These are phyloP conservation scores for Populus simonii DNA, from an alignment of 345 rosid genomes.

Conservation along the genomic window DNA sequence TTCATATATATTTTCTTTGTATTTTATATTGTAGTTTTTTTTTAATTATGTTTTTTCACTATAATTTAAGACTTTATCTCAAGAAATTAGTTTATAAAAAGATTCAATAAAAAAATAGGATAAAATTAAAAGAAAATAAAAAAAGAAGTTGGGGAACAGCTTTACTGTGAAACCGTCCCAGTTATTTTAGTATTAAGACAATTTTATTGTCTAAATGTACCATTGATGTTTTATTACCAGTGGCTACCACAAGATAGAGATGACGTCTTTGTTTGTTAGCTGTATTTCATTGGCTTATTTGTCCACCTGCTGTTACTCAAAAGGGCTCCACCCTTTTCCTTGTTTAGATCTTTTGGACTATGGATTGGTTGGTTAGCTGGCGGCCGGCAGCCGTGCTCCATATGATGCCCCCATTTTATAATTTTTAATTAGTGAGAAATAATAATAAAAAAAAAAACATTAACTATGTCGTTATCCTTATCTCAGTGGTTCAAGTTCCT, in stretches of 20 bases:
- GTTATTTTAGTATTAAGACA: too few species aligned
- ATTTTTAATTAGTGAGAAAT: neutral
- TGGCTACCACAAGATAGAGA: neutral
- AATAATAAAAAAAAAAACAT: neutral
- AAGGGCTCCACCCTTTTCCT: neutral
- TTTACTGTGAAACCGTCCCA: too few species aligned
- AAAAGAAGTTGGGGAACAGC: too few species aligned
- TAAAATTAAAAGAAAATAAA: too few species aligned
- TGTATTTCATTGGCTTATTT: neutral
- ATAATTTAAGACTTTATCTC: fast-evolving
- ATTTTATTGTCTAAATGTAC: too few species aligned
- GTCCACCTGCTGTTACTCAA: neutral
- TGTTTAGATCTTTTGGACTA: neutral
- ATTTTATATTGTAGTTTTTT: too few species aligned
- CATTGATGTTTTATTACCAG: too few species aligned
- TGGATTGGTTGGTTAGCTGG: neutral
- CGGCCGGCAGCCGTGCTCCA: neutral
- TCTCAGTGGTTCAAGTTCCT: neutral
- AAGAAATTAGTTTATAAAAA: too few species aligned
- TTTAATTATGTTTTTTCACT: too few species aligned
- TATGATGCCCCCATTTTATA: neutral
- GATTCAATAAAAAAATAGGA: too few species aligned
- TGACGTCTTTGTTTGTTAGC: neutral
- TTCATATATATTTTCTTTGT: too few species aligned
- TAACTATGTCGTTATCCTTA: neutral